Conservation (phyloP, 768 basidiomycete genomes). For the Lactarius vividus region DNA sequence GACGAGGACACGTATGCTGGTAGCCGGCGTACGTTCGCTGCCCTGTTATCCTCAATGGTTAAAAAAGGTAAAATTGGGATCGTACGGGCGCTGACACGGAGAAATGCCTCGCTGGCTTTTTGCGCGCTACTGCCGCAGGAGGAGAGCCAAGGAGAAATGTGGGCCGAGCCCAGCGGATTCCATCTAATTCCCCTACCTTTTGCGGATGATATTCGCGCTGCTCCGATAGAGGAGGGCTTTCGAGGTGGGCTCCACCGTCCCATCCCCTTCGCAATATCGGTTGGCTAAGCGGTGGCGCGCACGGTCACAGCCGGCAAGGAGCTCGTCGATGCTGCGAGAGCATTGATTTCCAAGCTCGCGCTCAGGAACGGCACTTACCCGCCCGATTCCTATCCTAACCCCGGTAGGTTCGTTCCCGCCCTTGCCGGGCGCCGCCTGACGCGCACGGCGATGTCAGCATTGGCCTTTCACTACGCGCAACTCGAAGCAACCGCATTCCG, state of each 20-base stretch:
- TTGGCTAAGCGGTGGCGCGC: slow-evolving; percentile 10
- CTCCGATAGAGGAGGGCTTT: slow-evolving; percentile 62
- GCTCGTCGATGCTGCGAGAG: slow-evolving; percentile 61
- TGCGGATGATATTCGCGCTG: slow-evolving; percentile 87
- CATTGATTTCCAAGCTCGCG: slow-evolving; percentile 75
- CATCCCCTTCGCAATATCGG: slow-evolving; percentile 8
- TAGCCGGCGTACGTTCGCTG: slow-evolving; percentile 88
- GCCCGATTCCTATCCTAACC: slow-evolving; percentile 90
- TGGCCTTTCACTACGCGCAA: slow-evolving; percentile 86
- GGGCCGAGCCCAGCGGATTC: slow-evolving; percentile 84
- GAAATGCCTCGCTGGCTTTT: slow-evolving; percentile 74
- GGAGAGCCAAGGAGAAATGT: slow-evolving; percentile 63
- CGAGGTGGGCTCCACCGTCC: slow-evolving; percentile 46
- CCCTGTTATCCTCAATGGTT: slow-evolving; percentile 78
- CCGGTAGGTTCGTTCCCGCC: slow-evolving; percentile 49
- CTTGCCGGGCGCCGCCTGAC: slow-evolving; percentile 8
- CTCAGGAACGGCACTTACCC: slow-evolving; percentile 78
- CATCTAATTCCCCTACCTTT: slow-evolving; percentile 93
- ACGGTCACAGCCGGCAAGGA: slow-evolving; percentile 58
- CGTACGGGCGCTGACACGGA: slow-evolving; percentile 64
- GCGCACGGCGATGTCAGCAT: slow-evolving; percentile 43
- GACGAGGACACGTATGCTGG: slow-evolving; percentile 89
- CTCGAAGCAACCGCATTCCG: slow-evolving; percentile 91
- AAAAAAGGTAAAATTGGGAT: slow-evolving; percentile 80
- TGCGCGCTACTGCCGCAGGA: slow-evolving; percentile 89